Percentiles rank a stretch among this genome's conserved stretches.
These are phyloP conservation scores for Globisporangium paroecandrum DNA, from an alignment of 352 stramenopile genomes.

Conservation along the genomic window DNA sequence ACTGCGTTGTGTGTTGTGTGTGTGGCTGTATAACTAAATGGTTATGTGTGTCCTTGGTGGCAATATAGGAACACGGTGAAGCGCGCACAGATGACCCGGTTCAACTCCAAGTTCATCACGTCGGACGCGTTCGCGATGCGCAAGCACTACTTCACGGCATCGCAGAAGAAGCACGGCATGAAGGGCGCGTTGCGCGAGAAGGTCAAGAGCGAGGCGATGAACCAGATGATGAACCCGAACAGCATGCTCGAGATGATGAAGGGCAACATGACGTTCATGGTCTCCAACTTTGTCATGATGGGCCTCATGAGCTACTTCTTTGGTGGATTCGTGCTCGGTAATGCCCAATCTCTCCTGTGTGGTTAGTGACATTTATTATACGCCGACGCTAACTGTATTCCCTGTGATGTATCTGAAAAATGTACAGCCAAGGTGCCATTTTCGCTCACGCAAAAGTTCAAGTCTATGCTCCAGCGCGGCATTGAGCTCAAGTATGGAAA, in stretches of 20 bases:
- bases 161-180: slow-evolving; percentile 85
- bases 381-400: too few relatives aligned
- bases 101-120: slow-evolving; percentile 89
- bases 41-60: neutral
- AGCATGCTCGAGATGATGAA: slow-evolving; percentile 99
- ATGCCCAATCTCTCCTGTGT: too few relatives aligned
- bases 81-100: slow-evolving; percentile 76
- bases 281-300: slow-evolving; percentile 99
- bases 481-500: slow-evolving; percentile 89
- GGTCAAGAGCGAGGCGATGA: slow-evolving; percentile 87
- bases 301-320: slow-evolving; percentile 99
- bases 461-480: slow-evolving; percentile 97
- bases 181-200: slow-evolving; percentile 84
- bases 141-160: slow-evolving; percentile 88
- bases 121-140: slow-evolving; percentile 85
- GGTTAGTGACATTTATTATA: too few relatives aligned
- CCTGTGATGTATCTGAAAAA: neutral
- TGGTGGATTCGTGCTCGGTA: slow-evolving; percentile 94
- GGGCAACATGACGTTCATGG: slow-evolving; percentile 98
- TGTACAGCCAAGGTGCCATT: slow-evolving; percentile 95
- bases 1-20: neutral
- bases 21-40: neutral
- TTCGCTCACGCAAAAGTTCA: slow-evolving; percentile 97
- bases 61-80: slow-evolving; percentile 77
- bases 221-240: slow-evolving; percentile 95